These are phyloP conservation scores for Alternaria sp. DNA, from an alignment of 2,329 filamentous ascomycete genomes.

Conservation along the genomic window DNA sequence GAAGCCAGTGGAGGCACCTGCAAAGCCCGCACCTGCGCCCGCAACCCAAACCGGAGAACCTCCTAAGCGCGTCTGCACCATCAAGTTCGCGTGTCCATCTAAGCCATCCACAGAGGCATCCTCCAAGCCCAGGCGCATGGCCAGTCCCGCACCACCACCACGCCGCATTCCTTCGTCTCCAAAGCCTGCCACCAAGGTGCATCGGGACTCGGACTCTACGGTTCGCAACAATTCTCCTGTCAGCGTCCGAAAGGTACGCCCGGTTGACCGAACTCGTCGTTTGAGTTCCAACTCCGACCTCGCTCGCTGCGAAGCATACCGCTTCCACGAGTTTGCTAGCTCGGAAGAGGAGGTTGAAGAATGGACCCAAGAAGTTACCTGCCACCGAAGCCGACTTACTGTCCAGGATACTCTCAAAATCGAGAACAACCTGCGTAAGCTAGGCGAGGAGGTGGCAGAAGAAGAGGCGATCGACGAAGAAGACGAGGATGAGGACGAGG, in stretches of 20 bases:
- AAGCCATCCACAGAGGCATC: conserved; percentile 55
- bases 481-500: conserved; percentile 57
- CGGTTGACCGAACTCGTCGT: conserved; percentile 44
- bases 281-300: conserved; percentile 52
- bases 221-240: conserved; percentile 60
- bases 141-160: conserved; percentile 54
- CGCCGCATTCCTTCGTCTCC: conserved; percentile 41
- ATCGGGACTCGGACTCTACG: conserved; percentile 61
- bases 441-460: conserved; percentile 84
- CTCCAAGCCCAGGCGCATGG: conserved; percentile 51
- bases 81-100: conserved; percentile 79
- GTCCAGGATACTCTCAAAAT: conserved; percentile 89
- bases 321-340: conserved; percentile 92
- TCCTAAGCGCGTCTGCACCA: conserved; percentile 66
- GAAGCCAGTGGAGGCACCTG: conserved; percentile 45
- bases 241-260: conserved; percentile 51
- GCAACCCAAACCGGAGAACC: conserved; percentile 42
- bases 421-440: conserved; percentile 84
- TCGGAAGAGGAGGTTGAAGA: conserved; percentile 87
- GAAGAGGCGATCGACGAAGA: conserved; percentile 78
- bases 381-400: conserved; percentile 76
- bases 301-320: conserved; percentile 63
- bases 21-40: conserved; percentile 28
- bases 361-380: conserved; percentile 80
- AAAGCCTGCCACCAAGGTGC: conserved; percentile 43